A percentile compares a stretch with the other conserved stretches of the same genome.
Evolutionary conservation across 306 rosid species (phyloP).

Genomic region (Coriaria nepalensis): DNA sequence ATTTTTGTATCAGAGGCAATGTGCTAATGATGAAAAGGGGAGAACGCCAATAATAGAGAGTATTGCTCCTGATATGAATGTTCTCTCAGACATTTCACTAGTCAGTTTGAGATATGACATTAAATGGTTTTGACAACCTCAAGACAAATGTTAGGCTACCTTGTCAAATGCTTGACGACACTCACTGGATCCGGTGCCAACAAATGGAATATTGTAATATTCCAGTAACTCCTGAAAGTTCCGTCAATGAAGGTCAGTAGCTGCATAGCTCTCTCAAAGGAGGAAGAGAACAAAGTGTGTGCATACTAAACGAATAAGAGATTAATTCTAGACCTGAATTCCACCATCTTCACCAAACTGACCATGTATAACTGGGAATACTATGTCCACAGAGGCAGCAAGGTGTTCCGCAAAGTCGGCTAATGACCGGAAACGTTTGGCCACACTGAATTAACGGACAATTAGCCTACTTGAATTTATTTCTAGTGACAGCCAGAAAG

Average conservation of each 20-base stretch:
- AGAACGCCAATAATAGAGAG: too few species aligned
- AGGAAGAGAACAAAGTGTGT: conserved; percentile 2
- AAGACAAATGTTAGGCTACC: conserved; percentile 30
- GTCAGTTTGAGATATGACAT: too few species aligned
- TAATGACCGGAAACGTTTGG: conserved; percentile 63
- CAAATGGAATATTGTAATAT: conserved; percentile 67
- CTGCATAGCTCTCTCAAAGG: neutral
- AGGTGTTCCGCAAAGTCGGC: conserved; percentile 67
- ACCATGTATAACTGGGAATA: conserved; percentile 93
- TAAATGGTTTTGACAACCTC: neutral
- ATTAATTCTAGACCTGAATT: conserved; percentile 51
- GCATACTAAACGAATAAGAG: neutral
- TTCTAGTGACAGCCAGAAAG: conserved; percentile 7
- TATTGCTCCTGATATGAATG: too few species aligned
- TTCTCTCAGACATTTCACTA: too few species aligned
- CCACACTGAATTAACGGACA: conserved; percentile 56
- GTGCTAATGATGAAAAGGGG: too few species aligned
- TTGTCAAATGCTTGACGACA: conserved; percentile 82
- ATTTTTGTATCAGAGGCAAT: too few species aligned
- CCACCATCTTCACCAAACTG: conserved; percentile 93
- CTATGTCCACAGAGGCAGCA: conserved; percentile 68
- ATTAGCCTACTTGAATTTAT: conserved; percentile 9
- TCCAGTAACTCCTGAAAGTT: conserved; percentile 67
- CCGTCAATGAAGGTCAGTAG: too few species aligned
- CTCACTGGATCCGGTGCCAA: conserved; percentile 83